Conservation (phyloP, 2,329 filamentous ascomycete species). For the Cordyceps cateniannulata region DNA sequence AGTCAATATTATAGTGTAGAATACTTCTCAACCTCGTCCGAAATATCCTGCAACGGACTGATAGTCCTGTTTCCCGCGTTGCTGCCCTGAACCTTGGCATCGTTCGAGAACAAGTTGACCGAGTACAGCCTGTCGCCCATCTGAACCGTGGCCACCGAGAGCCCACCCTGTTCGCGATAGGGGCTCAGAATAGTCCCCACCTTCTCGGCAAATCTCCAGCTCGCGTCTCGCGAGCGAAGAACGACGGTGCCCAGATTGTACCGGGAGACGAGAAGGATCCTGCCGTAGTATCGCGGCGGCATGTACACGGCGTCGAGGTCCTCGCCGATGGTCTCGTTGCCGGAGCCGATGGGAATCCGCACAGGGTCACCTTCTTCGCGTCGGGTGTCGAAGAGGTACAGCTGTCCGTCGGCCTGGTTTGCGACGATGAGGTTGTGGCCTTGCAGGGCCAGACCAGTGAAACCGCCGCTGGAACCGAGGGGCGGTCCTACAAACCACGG, state of each 20-base stretch:
- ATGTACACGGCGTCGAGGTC: not conserved
- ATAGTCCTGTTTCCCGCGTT: not conserved
- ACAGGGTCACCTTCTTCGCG: not conserved
- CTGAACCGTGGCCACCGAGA: not conserved
- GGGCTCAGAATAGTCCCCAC: not conserved
- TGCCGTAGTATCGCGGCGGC: not conserved
- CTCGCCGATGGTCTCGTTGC: not conserved
- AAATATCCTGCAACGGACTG: not conserved
- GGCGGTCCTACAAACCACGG: not conserved
- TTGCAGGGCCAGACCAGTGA: not conserved
- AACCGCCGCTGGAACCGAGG: not conserved
- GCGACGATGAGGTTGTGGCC: not conserved
- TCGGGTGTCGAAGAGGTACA: not conserved
- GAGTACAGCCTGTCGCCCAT: not conserved
- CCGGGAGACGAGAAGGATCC: not conserved
- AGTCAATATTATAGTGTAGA: not conserved
- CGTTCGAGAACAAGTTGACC: not conserved
- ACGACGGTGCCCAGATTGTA: not conserved
- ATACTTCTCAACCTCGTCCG: not conserved
- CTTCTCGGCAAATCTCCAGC: not conserved
- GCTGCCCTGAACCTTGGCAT: not conserved
- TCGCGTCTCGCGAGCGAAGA: not conserved
- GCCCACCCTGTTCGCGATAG: not conserved
- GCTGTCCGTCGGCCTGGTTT: not conserved
- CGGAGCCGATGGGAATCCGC: not conserved